Evolutionary conservation across 1,139 yeast genomes (phyloP).

Genomic region (Sugiyamaella sp.): DNA sequence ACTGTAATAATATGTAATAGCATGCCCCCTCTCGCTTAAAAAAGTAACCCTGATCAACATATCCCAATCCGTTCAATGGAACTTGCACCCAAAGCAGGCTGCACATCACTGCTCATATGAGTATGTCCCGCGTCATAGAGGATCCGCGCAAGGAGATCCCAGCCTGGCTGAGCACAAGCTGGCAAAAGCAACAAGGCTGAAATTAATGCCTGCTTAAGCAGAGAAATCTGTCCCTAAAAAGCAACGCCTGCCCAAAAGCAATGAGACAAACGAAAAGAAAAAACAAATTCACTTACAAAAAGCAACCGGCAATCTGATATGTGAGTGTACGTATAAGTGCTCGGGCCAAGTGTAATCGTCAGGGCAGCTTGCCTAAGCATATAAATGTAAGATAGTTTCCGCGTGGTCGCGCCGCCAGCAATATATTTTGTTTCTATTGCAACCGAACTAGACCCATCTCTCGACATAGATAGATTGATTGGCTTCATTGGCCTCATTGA

Average conservation of each 20-base stretch:
- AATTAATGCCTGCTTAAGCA: no score
- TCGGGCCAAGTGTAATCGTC: slow-evolving; percentile 21
- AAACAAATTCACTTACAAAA: neutral
- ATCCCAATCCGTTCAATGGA: slow-evolving; percentile 5
- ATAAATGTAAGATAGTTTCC: slow-evolving; percentile 18
- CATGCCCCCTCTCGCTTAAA: slow-evolving; percentile 3
- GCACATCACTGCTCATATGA: neutral
- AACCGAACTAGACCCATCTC: no score
- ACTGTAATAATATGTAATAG: no score
- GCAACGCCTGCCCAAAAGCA: no score
- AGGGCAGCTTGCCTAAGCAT: slow-evolving; percentile 20
- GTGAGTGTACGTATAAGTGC: slow-evolving; percentile 13
- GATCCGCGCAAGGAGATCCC: no score
- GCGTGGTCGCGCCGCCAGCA: slow-evolving; percentile 15
- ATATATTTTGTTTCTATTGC: neutral
- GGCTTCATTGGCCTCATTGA: neutral
- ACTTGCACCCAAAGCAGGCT: neutral
- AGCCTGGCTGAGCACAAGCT: no score
- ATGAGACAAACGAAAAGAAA: neutral
- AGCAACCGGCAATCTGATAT: slow-evolving; percentile 1
- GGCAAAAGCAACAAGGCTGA: no score
- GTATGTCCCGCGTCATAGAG: neutral
- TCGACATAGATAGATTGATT: no score
- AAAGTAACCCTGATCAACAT: slow-evolving; percentile 10
- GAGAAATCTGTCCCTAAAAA: neutral